Evolutionary conservation across 2,329 filamentous ascomycete genomes (phyloP).

Genomic region (Claviceps fusiformis): DNA sequence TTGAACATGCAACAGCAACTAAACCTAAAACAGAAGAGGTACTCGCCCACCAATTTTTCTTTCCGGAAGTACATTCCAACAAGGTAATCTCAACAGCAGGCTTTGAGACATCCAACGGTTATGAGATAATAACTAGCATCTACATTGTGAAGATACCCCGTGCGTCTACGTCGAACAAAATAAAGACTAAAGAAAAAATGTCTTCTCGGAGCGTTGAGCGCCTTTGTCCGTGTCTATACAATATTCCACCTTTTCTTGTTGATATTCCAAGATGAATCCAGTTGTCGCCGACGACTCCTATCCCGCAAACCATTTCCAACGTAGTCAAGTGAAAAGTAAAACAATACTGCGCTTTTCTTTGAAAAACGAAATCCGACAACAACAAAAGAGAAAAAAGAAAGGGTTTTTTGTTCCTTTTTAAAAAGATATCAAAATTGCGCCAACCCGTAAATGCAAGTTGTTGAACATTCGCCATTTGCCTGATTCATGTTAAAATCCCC

Average conservation of each 20-base stretch:
- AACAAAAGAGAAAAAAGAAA: background rate
- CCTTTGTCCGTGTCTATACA: conserved; percentile 1
- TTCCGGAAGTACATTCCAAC: too few relatives aligned
- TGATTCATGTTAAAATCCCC: conserved; percentile 13
- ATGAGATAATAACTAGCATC: background rate
- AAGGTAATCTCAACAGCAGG: background rate
- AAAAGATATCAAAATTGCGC: conserved; percentile 7
- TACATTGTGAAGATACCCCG: background rate
- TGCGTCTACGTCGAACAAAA: background rate
- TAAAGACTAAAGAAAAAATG: background rate
- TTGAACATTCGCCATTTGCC: conserved; percentile 14
- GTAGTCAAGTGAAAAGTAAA: background rate
- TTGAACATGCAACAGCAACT: too few relatives aligned
- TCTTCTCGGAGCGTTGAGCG: conserved; percentile 9
- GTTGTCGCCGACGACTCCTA: conserved; percentile 9
- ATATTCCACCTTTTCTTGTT: background rate
- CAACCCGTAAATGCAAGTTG: conserved; percentile 13
- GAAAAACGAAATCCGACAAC: background rate
- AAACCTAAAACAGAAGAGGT: too few relatives aligned
- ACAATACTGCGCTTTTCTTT: background rate
- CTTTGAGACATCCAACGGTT: background rate
- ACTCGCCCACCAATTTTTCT: too few relatives aligned
- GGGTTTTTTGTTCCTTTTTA: background rate
- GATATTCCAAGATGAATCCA: conserved; percentile 3
- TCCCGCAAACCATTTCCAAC: background rate